These are phyloP conservation scores for Ascochyta rabiei DNA, from an alignment of 2,329 filamentous ascomycete genomes.

Conservation along the genomic window DNA sequence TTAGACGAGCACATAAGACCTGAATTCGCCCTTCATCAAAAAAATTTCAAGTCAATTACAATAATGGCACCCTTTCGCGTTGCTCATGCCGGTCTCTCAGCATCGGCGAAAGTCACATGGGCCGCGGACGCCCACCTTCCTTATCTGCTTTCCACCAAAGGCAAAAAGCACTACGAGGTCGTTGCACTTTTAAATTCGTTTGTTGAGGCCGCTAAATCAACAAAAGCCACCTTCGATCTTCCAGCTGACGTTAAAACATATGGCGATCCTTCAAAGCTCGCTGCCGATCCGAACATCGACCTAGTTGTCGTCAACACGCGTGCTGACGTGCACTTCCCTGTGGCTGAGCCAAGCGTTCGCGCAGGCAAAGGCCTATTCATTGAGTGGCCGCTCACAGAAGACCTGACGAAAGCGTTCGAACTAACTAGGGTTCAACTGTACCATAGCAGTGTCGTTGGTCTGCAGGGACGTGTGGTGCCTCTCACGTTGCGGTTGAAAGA, in stretches of 20 bases:
- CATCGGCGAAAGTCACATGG: slow-evolving; percentile 60
- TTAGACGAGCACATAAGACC: neutral
- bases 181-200: slow-evolving; percentile 56
- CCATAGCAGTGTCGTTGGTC: slow-evolving; percentile 46
- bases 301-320: slow-evolving; percentile 60
- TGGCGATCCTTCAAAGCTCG: slow-evolving; percentile 50
- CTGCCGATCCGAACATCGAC: slow-evolving; percentile 41
- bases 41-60: neutral
- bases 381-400: slow-evolving; percentile 57
- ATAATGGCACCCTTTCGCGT: slow-evolving; percentile 60
- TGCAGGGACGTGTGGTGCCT: slow-evolving; percentile 52
- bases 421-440: slow-evolving; percentile 37
- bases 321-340: slow-evolving; percentile 59
- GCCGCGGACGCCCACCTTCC: slow-evolving; percentile 63
- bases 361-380: slow-evolving; percentile 62
- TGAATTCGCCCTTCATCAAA: too few relatives aligned
- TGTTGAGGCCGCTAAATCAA: slow-evolving; percentile 47
- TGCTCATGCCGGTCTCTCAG: slow-evolving; percentile 65
- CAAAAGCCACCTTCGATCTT: slow-evolving; percentile 50
- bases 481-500: slow-evolving; percentile 48
- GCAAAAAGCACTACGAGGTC: slow-evolving; percentile 49
- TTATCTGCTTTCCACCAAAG: slow-evolving; percentile 57
- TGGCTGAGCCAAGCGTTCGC: slow-evolving; percentile 54
- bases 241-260: slow-evolving; percentile 51
- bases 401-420: slow-evolving; percentile 46